These are phyloP conservation scores for Xylariomycetidae sp. DNA, from an alignment of 2,329 filamentous ascomycete species.

Conservation along the genomic window DNA sequence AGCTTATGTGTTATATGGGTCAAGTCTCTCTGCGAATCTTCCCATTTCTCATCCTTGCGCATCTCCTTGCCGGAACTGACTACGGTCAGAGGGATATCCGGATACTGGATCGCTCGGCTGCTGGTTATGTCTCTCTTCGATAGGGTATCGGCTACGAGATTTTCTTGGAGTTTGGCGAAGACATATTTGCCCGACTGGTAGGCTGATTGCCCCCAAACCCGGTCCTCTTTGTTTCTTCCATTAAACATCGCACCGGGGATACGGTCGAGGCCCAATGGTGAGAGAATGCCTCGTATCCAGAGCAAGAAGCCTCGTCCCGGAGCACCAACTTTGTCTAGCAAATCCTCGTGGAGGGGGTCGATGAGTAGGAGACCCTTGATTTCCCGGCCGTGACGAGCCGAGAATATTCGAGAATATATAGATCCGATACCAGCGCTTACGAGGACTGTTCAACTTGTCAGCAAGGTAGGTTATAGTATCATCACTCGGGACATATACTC, in stretches of 20 bases:
- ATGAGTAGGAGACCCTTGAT: constrained; percentile 79
- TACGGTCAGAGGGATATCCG: constrained; percentile 71
- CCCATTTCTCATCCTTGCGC: constrained; percentile 67
- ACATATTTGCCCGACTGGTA: constrained; percentile 79
- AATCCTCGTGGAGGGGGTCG: constrained; percentile 84
- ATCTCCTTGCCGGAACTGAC: constrained; percentile 77
- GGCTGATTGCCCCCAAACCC: constrained; percentile 75
- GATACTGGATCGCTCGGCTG: constrained; percentile 73
- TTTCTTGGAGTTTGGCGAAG: constrained; percentile 90
- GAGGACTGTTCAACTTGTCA: constrained; percentile 52
- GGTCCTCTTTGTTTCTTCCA: constrained; percentile 74
- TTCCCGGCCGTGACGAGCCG: constrained; percentile 70
- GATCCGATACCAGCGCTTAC: constrained; percentile 83
- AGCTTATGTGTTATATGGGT: constrained; percentile 76
- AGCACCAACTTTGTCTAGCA: constrained; percentile 63
- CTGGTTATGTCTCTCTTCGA: constrained; percentile 77
- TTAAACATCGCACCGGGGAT: constrained; percentile 76
- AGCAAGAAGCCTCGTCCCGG: constrained; percentile 73
- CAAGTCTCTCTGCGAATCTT: constrained; percentile 77
- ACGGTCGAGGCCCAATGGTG: constrained; percentile 79
- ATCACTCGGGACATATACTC: constrained; percentile 6
- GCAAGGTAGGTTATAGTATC: background rate
- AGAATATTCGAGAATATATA: constrained; percentile 88
- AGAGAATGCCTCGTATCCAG: constrained; percentile 82
- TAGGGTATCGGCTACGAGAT: constrained; percentile 77